These are phyloP conservation scores for Rhododendron ferrugineum DNA, from an alignment of 148 eudicot genomes.

Conservation along the genomic window DNA sequence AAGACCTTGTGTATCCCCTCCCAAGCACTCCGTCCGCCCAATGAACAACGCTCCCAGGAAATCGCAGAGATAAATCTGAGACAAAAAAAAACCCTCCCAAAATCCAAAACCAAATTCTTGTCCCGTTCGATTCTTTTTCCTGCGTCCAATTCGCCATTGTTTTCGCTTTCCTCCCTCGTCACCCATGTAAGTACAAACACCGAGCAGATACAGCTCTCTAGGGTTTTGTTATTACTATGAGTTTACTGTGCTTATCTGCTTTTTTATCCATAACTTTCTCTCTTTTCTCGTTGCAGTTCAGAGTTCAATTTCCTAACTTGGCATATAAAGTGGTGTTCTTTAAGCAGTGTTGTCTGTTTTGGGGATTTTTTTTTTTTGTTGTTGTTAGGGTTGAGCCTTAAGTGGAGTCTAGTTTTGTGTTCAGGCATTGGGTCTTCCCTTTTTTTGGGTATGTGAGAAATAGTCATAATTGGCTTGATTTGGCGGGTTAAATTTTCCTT, in stretches of 20 bases:
- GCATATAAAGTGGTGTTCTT: background rate
- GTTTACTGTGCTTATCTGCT: background rate
- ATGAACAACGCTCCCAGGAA: background rate
- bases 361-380: background rate
- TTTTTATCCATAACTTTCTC: background rate
- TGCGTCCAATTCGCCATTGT: slow-evolving; percentile 3
- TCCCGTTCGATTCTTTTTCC: background rate
- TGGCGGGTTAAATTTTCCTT: background rate
- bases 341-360: background rate
- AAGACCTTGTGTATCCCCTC: background rate
- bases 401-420: background rate
- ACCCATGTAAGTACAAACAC: slow-evolving; percentile 4
- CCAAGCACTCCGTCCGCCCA: background rate
- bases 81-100: background rate
- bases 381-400: background rate
- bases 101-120: background rate
- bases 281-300: background rate
- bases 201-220: background rate
- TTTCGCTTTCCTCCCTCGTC: background rate
- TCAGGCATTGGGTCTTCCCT: background rate
- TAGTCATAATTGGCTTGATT: background rate
- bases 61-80: background rate
- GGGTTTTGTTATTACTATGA: background rate
- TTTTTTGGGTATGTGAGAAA: background rate
- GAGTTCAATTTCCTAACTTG: background rate